phyloP scores from a whole-genome alignment of 352 stramenopile species.

The Phytophthora kernoviae region DNA sequence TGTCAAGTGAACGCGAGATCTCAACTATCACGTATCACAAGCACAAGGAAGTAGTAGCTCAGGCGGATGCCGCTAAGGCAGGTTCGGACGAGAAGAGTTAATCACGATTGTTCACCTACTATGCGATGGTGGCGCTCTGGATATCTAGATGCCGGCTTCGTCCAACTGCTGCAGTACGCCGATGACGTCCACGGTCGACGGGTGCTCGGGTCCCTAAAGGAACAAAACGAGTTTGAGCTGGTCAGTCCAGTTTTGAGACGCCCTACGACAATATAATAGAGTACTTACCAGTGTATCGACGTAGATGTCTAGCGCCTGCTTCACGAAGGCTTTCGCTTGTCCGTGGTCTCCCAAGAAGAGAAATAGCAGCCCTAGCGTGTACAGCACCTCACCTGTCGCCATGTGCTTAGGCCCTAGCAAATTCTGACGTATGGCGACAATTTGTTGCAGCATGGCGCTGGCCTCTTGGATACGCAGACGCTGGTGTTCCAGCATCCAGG shows the following conservation, averaged over 20 bases:
- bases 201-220: conserved; percentile 52
- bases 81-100: conserved; percentile 3
- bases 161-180: conserved; percentile 59
- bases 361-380: conserved; percentile 61
- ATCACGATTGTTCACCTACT: background rate
- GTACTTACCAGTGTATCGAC: conserved; percentile 51
- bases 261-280: conserved; percentile 12
- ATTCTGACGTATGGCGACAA: conserved; percentile 42
- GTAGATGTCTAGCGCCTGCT: conserved; percentile 63
- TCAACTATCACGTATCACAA: conserved; percentile 67
- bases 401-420: conserved; percentile 55
- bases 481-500: conserved; percentile 70
- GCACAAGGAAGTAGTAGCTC: conserved; percentile 19
- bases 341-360: conserved; percentile 57
- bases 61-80: conserved; percentile 4
- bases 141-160: conserved; percentile 44
- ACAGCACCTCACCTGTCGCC: conserved; percentile 62
- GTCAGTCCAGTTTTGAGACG: conserved; percentile 6
- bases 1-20: conserved; percentile 53
- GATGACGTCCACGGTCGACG: conserved; percentile 60
- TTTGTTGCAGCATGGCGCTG: conserved; percentile 61
- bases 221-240: background rate
- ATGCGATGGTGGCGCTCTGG: background rate
- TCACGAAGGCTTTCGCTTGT: conserved; percentile 56
- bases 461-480: conserved; percentile 63